These are phyloP conservation scores for Erythrophleum ivorense DNA, from an alignment of 331 rosid species.

Conservation along the genomic window DNA sequence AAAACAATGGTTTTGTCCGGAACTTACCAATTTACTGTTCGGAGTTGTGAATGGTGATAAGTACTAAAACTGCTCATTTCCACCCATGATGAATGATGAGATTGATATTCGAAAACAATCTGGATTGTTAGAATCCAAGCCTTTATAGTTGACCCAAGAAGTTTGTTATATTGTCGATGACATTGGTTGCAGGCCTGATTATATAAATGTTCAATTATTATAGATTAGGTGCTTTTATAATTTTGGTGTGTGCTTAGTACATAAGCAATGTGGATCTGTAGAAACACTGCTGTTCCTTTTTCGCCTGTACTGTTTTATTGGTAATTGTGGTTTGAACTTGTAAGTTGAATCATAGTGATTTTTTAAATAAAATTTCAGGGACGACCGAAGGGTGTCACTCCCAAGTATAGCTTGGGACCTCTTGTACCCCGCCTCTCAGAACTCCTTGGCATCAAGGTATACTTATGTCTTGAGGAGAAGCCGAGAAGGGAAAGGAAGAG, in stretches of 20 bases:
- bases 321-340: constrained; percentile 33
- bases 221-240: neutral
- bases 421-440: constrained; percentile 93
- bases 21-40: constrained; percentile 29
- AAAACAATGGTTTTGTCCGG: constrained; percentile 4
- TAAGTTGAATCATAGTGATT: constrained; percentile 34
- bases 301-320: neutral
- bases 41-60: neutral
- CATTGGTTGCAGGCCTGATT: neutral
- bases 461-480: constrained; percentile 5
- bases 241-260: neutral
- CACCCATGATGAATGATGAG: neutral
- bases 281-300: neutral
- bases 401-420: constrained; percentile 94
- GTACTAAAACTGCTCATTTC: neutral
- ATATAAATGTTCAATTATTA: neutral
- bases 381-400: constrained; percentile 96
- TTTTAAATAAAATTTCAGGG: constrained; percentile 68
- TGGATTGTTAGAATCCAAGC: constrained; percentile 7
- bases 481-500: constrained; percentile 7
- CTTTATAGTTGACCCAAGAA: neutral
- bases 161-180: neutral
- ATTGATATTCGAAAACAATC: constrained; percentile 10
- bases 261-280: constrained; percentile 19
- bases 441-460: constrained; percentile 88